phyloP scores from a whole-genome alignment of 495 filamentous ascomycete genomes.

The Penicillium roqueforti region DNA sequence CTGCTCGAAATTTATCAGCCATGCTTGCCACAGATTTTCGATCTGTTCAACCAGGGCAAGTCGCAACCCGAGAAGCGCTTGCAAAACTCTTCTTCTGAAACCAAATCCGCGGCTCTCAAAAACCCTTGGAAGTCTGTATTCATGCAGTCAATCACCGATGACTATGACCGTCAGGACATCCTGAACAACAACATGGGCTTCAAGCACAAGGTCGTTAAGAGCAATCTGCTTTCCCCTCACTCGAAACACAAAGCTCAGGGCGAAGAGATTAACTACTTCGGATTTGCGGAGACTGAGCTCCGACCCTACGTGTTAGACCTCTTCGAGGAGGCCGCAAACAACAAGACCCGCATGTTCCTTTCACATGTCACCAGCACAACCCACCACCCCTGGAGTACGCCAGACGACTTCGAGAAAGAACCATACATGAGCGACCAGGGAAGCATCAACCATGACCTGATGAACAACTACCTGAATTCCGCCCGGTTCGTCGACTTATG shows the following conservation, averaged over 20 bases:
- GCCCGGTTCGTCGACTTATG: constrained; percentile 43
- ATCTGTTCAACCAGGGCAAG: constrained; percentile 39
- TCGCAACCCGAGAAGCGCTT: not conserved
- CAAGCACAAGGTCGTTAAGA: constrained; percentile 31
- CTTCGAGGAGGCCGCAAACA: constrained; percentile 36
- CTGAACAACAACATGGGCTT: constrained; percentile 42
- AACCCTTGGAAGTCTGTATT: constrained; percentile 42
- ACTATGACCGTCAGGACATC: constrained; percentile 39
- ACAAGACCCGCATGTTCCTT: constrained; percentile 43
- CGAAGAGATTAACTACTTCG: constrained; percentile 44
- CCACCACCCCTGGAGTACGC: constrained; percentile 43
- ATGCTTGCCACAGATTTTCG: constrained; percentile 42
- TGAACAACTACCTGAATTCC: constrained; percentile 44
- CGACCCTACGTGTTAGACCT: constrained; percentile 41
- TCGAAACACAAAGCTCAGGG: constrained; percentile 32
- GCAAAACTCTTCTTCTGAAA: constrained; percentile 11
- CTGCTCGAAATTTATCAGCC: constrained; percentile 43
- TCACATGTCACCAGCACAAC: constrained; percentile 46
- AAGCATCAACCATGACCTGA: constrained; percentile 24
- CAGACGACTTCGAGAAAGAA: constrained; percentile 29
- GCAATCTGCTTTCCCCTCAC: constrained; percentile 20
- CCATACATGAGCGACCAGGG: constrained; percentile 32
- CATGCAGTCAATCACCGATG: constrained; percentile 46
- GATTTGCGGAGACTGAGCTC: constrained; percentile 40
- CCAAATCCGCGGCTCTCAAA: constrained; percentile 12